These are phyloP conservation scores for Verticillium nubilum DNA, from an alignment of 2,329 filamentous ascomycete species.

Conservation along the genomic window DNA sequence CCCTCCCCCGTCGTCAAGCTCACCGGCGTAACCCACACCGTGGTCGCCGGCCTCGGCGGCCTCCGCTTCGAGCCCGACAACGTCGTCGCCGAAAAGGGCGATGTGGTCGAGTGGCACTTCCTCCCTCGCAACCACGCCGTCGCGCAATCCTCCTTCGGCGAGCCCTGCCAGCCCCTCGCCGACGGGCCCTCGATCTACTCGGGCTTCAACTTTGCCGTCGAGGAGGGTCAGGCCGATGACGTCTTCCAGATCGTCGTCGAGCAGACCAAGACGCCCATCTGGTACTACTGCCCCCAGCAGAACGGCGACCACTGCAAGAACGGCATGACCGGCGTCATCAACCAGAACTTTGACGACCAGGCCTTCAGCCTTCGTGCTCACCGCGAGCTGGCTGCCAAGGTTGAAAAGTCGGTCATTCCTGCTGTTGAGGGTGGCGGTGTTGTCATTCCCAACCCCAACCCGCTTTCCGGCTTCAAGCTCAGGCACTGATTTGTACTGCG, in stretches of 20 bases:
- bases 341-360: slow-evolving; percentile 35
- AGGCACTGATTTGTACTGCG: neutral
- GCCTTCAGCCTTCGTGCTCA: slow-evolving; percentile 31
- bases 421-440: slow-evolving; percentile 26
- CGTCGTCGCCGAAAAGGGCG: slow-evolving; percentile 41
- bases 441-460: slow-evolving; percentile 35
- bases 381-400: slow-evolving; percentile 27
- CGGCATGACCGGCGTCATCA: slow-evolving; percentile 45
- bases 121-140: slow-evolving; percentile 46
- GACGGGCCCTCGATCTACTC: slow-evolving; percentile 35
- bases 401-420: slow-evolving; percentile 23
- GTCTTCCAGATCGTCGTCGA: slow-evolving; percentile 40
- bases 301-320: slow-evolving; percentile 37
- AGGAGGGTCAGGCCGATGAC: slow-evolving; percentile 26
- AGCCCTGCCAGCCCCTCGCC: slow-evolving; percentile 34
- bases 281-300: slow-evolving; percentile 34
- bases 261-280: slow-evolving; percentile 30
- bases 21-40: slow-evolving; percentile 37
- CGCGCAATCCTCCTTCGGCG: slow-evolving; percentile 33
- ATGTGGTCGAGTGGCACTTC: slow-evolving; percentile 51
- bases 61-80: slow-evolving; percentile 46
- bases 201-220: slow-evolving; percentile 35
- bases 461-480: slow-evolving; percentile 26
- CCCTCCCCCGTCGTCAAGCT: slow-evolving; percentile 26
- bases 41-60: slow-evolving; percentile 37